A percentile compares a stretch with the other conserved stretches of the same genome.
Conservation (phyloP, 2,329 filamentous ascomycete species). For the Ascochyta koolunga region DNA sequence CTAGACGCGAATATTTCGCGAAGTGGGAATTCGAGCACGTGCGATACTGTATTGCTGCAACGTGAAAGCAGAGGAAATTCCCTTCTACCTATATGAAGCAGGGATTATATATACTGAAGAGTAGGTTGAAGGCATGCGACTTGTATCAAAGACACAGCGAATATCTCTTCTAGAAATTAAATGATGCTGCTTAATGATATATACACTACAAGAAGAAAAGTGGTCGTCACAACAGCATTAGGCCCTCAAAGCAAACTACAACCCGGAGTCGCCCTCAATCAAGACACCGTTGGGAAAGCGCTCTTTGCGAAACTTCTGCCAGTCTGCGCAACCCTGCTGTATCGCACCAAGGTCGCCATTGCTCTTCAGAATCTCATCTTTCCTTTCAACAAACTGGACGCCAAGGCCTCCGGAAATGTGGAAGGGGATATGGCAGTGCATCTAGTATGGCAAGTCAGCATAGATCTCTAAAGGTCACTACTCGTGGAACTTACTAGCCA, state of each 20-base stretch:
- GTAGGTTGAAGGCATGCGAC: too few relatives aligned
- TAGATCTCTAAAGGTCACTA: background rate
- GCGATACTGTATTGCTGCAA: too few relatives aligned
- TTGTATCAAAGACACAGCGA: too few relatives aligned
- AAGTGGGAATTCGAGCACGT: too few relatives aligned
- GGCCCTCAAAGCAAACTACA: background rate
- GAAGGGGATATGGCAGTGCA: conserved; percentile 50
- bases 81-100: too few relatives aligned
- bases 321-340: conserved; percentile 35
- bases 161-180: too few relatives aligned
- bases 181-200: too few relatives aligned
- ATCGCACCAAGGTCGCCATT: conserved; percentile 28
- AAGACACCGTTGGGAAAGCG: conserved; percentile 8
- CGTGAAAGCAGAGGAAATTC: too few relatives aligned
- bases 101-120: too few relatives aligned
- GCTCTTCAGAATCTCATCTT: conserved; percentile 31
- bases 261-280: conserved; percentile 10
- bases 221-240: too few relatives aligned
- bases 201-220: background rate
- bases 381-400: conserved; percentile 60
- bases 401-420: conserved; percentile 51
- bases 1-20: too few relatives aligned
- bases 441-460: conserved; percentile 15
- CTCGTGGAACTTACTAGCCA: conserved; percentile 27
- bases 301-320: conserved; percentile 19